Evolutionary conservation across 129 eudicot genomes (phyloP).

Genomic region (Lonicera japonica): DNA sequence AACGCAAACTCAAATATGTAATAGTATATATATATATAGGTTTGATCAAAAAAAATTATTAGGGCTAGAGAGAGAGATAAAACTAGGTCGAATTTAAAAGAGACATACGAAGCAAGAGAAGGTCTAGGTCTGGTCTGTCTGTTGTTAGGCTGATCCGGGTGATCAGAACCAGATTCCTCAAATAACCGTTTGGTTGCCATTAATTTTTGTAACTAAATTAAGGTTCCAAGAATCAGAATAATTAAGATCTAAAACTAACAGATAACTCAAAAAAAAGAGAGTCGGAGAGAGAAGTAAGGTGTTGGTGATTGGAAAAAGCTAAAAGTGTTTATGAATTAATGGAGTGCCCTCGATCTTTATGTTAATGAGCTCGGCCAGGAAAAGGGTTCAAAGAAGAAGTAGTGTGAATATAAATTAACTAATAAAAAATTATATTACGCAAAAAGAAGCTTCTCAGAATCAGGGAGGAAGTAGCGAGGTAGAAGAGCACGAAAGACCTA

Average conservation of each 20-base stretch:
- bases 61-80: background rate
- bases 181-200: slow-evolving; percentile 62
- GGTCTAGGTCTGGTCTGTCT: slow-evolving; percentile 50
- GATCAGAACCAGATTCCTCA: slow-evolving; percentile 19
- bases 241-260: background rate
- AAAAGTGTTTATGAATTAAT: background rate
- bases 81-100: background rate
- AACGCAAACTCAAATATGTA: background rate
- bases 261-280: background rate
- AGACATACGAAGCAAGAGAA: slow-evolving; percentile 65
- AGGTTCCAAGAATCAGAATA: background rate
- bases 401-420: background rate
- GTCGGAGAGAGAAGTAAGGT: slow-evolving; percentile 1
- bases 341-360: background rate
- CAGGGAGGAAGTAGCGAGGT: slow-evolving; percentile 14
- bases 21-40: background rate
- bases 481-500: background rate
- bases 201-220: no score
- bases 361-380: no score
- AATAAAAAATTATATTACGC: background rate
- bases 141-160: slow-evolving; percentile 25
- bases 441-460: slow-evolving; percentile 30
- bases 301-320: background rate
- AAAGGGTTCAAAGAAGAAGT: background rate
- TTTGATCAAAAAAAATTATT: background rate